phyloP scores from a whole-genome alignment of 2,329 filamentous ascomycete species.

The Pyrenophora teres region DNA sequence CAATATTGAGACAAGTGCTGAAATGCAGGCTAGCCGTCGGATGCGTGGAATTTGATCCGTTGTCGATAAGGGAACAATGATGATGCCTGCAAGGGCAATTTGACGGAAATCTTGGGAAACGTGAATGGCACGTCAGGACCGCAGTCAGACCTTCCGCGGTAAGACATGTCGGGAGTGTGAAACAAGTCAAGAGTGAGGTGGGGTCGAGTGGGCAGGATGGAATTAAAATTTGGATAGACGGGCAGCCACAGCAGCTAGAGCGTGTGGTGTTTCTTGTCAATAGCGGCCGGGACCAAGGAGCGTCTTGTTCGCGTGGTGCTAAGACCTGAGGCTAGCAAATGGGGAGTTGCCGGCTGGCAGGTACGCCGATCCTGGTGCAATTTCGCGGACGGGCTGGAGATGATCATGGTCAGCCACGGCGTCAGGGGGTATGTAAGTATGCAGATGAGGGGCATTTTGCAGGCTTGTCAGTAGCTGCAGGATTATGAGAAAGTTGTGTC shows the following conservation, averaged over 20 bases:
- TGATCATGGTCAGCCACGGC: slow-evolving; percentile 19
- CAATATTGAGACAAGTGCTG: background rate
- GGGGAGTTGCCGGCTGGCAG: slow-evolving; percentile 8
- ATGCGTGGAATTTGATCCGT: background rate
- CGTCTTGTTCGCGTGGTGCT: slow-evolving; percentile 16
- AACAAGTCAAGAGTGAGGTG: background rate
- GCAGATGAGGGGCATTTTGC: slow-evolving; percentile 7
- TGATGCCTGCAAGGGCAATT: background rate
- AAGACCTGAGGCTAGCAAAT: slow-evolving; percentile 10
- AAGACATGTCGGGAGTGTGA: background rate
- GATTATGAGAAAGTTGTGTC: slow-evolving; percentile 1
- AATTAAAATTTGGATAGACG: background rate
- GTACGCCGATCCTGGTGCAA: slow-evolving; percentile 25
- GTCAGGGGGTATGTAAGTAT: background rate
- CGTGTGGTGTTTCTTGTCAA: background rate
- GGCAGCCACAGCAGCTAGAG: background rate
- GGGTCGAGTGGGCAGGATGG: background rate
- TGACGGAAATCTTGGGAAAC: background rate
- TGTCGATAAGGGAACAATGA: background rate
- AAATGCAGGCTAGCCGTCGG: background rate
- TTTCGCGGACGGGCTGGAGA: slow-evolving; percentile 25
- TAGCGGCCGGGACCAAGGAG: slow-evolving; percentile 5
- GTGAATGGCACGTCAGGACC: background rate
- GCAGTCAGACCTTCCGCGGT: background rate
- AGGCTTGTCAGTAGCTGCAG: slow-evolving; percentile 2